A percentile compares a stretch with the other conserved stretches of the same genome.
Evolutionary conservation across 768 basidiomycete genomes (phyloP).

Genomic region (Lyophyllum atratum): DNA sequence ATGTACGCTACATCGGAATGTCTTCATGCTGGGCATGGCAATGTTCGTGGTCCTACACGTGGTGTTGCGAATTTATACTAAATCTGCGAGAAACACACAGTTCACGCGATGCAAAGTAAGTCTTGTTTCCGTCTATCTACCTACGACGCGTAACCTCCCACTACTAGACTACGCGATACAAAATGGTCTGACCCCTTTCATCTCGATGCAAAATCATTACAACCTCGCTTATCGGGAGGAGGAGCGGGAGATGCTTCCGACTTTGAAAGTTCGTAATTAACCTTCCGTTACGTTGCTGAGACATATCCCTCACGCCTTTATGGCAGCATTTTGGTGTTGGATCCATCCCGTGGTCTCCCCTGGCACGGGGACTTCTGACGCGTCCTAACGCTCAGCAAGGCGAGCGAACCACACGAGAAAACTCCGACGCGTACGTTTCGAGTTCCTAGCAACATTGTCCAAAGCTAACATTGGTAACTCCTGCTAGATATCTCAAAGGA

Average conservation of each 20-base stretch:
- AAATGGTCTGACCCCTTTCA: conserved; percentile 60
- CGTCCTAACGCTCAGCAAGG: conserved; percentile 29
- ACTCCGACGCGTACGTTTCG: conserved; percentile 33
- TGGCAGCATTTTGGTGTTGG: conserved; percentile 44
- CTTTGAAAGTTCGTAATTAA: conserved; percentile 36
- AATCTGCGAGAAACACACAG: conserved; percentile 26
- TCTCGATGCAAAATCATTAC: conserved; percentile 73
- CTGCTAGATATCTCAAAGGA: conserved; percentile 23
- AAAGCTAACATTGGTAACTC: neutral
- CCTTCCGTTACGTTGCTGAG: neutral
- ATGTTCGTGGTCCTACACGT: conserved; percentile 33
- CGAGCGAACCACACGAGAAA: conserved; percentile 25
- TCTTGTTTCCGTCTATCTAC: neutral
- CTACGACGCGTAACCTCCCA: neutral
- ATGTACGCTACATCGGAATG: conserved; percentile 64
- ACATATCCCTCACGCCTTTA: neutral
- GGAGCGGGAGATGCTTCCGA: conserved; percentile 65
- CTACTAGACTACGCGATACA: conserved; percentile 58
- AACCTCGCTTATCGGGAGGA: conserved; percentile 65
- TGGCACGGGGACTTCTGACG: conserved; percentile 51
- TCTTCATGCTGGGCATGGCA: conserved; percentile 59
- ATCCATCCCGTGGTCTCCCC: conserved; percentile 59
- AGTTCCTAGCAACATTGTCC: neutral
- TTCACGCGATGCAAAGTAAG: conserved; percentile 59
- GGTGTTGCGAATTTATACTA: neutral